phyloP scores from a whole-genome alignment of 1,139 yeast genomes.

The Kurtzmaniella quercitrusa region DNA sequence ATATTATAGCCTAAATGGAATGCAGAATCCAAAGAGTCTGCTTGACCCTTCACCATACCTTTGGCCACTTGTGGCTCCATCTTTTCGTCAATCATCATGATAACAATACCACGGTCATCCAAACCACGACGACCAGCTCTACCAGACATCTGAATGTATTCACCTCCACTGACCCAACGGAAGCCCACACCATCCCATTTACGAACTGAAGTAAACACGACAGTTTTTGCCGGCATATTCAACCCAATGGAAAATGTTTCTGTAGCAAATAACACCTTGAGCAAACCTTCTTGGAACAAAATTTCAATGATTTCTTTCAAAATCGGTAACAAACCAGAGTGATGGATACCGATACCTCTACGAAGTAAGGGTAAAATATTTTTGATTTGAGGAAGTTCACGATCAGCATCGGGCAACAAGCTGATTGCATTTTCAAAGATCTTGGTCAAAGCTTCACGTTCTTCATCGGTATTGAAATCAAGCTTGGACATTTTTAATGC shows the following conservation, averaged over 20 bases:
- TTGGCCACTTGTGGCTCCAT: slow-evolving; percentile 99
- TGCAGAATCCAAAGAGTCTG: slow-evolving; percentile 93
- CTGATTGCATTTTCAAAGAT: slow-evolving; percentile 88
- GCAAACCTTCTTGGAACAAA: slow-evolving; percentile 91
- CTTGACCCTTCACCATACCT: slow-evolving; percentile 99
- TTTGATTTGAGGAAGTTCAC: slow-evolving; percentile 90
- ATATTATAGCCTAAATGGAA: slow-evolving; percentile 95
- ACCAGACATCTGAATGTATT: slow-evolving; percentile 98
- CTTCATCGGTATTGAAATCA: slow-evolving; percentile 90
- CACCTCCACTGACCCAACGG: slow-evolving; percentile 99
- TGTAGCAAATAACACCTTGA: slow-evolving; percentile 93
- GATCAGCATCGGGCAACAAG: slow-evolving; percentile 82
- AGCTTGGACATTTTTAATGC: slow-evolving; percentile 94
- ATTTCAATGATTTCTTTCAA: slow-evolving; percentile 95
- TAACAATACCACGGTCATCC: slow-evolving; percentile 97
- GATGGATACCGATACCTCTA: slow-evolving; percentile 98
- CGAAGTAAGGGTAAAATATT: slow-evolving; percentile 82
- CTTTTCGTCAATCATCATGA: slow-evolving; percentile 98
- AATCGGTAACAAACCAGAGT: slow-evolving; percentile 93
- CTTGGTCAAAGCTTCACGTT: slow-evolving; percentile 82
- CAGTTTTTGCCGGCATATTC: slow-evolving; percentile 98
- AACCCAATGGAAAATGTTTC: slow-evolving; percentile 98
- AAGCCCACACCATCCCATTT: slow-evolving; percentile 97
- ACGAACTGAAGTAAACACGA: slow-evolving; percentile 94
- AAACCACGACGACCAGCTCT: slow-evolving; percentile 99